phyloP scores from a whole-genome alignment of 306 rosid genomes.

The Cyamopsis tetragonoloba region DNA sequence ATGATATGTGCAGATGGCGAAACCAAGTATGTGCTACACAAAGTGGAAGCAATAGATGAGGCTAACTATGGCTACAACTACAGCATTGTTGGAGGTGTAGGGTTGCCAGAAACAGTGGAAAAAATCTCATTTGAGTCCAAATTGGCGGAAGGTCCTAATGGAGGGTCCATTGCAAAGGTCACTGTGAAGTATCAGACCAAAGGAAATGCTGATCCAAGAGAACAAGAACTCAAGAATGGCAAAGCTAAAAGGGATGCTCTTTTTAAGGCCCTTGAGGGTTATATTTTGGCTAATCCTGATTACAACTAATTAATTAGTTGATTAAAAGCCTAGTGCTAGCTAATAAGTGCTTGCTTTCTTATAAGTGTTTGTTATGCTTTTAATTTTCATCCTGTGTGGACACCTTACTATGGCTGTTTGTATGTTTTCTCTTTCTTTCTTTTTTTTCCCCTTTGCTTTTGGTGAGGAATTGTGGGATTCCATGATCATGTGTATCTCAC shows the following conservation, averaged over 20 bases:
- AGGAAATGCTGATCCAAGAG: constrained; percentile 21
- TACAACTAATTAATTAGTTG: constrained; percentile 16
- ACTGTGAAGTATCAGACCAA: constrained; percentile 13
- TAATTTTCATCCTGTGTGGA: not conserved
- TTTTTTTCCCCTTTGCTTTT: not conserved
- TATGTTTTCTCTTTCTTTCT: not conserved
- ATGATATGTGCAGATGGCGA: constrained; percentile 14
- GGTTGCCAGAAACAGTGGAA: constrained; percentile 26
- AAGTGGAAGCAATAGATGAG: constrained; percentile 24
- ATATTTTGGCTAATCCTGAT: constrained; percentile 32
- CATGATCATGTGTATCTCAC: not conserved
- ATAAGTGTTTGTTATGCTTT: not conserved
- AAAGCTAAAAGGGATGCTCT: constrained; percentile 37
- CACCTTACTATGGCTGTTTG: not conserved
- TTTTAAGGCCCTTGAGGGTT: constrained; percentile 41
- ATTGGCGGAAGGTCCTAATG: constrained; percentile 20
- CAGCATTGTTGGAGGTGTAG: constrained; percentile 35
- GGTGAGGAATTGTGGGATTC: not conserved
- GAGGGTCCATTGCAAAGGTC: constrained; percentile 35
- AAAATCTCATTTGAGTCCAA: constrained; percentile 31
- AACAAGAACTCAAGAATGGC: constrained; percentile 22
- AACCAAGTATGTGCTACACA: constrained; percentile 28
- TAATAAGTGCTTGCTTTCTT: not conserved
- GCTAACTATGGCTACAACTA: constrained; percentile 22
- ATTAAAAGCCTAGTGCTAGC: not conserved